Conservation (phyloP, 2,329 filamentous ascomycete genomes). For the Phialophora tarda region DNA sequence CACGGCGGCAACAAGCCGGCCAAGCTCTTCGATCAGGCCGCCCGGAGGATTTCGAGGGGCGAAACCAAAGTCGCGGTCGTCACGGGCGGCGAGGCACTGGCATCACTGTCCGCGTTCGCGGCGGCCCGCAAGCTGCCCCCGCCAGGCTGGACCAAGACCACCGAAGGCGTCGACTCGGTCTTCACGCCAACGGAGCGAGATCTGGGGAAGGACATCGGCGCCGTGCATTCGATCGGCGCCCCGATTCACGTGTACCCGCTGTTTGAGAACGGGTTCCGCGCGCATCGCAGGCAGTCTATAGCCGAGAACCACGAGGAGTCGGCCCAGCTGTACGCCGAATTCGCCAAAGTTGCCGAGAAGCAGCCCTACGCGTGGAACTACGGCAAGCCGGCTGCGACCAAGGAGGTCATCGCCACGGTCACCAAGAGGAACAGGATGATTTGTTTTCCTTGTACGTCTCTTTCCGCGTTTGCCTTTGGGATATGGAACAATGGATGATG, state of each 20-base stretch:
- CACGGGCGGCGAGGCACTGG: conserved; percentile 69
- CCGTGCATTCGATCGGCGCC: conserved; percentile 63
- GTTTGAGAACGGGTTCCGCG: conserved; percentile 69
- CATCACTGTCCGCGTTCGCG: conserved; percentile 61
- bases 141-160: conserved; percentile 62
- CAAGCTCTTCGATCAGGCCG: conserved; percentile 67
- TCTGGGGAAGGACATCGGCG: conserved; percentile 57
- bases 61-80: conserved; percentile 64
- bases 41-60: conserved; percentile 60
- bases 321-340: conserved; percentile 64
- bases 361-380: conserved; percentile 65
- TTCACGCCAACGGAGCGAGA: conserved; percentile 58
- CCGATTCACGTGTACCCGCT: conserved; percentile 72
- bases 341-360: conserved; percentile 61
- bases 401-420: conserved; percentile 60
- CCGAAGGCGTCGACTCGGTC: conserved; percentile 54
- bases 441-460: conserved; percentile 66
- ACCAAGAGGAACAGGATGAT: conserved; percentile 69
- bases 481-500: no score
- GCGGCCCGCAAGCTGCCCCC: conserved; percentile 61
- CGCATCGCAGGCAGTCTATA: conserved; percentile 60
- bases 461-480: not conserved
- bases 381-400: conserved; percentile 53
- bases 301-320: conserved; percentile 65
- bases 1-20: conserved; percentile 70